These are phyloP conservation scores for Larix sibirica DNA, from an alignment of 83 land plant species.

Conservation along the genomic window DNA sequence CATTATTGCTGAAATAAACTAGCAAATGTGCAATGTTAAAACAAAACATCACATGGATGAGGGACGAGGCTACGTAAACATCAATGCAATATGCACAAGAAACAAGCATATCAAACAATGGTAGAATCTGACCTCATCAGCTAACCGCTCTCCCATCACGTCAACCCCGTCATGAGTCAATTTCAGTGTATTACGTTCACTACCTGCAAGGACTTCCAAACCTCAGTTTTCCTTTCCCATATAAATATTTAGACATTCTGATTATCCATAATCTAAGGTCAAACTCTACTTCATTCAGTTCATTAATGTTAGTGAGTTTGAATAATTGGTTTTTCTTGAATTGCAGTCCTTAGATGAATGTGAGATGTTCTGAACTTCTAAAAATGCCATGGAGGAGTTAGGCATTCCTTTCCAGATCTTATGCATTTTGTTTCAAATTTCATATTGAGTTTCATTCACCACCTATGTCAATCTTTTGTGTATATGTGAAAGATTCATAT, in stretches of 20 bases:
- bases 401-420: conserved; percentile 1
- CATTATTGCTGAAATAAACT: neutral
- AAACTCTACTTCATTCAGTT: conserved; percentile 10
- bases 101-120: neutral
- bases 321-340: neutral
- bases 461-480: neutral
- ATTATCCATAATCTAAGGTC: neutral
- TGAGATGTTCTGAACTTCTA: neutral
- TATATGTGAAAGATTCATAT: too few relatives aligned
- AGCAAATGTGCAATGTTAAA: neutral
- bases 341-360: neutral
- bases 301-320: neutral
- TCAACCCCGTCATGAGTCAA: conserved; percentile 80
- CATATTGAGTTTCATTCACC: neutral
- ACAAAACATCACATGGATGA: neutral
- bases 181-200: conserved; percentile 45
- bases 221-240: neutral
- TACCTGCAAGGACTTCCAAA: conserved; percentile 46
- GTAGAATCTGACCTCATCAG: conserved; percentile 56
- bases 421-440: neutral
- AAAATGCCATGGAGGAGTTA: neutral
- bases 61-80: too few relatives aligned
- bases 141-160: conserved; percentile 75
- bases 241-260: neutral
- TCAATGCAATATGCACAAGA: neutral